phyloP scores from a whole-genome alignment of 768 basidiomycete species.

The Termitomyces sp. region DNA sequence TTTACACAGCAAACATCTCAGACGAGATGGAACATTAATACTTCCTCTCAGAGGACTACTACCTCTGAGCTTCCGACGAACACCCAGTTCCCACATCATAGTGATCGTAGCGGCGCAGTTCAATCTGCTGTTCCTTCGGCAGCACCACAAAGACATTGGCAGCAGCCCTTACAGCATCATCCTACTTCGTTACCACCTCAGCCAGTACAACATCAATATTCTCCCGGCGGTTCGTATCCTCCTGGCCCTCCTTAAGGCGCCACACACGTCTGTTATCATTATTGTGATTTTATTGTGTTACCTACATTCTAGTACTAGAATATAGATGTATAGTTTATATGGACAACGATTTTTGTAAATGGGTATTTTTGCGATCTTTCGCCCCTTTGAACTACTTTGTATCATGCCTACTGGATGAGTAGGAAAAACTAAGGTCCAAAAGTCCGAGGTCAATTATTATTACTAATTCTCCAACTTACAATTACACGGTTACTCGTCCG shows the following conservation, averaged over 20 bases:
- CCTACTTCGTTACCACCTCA: slow-evolving; percentile 13
- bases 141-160: slow-evolving; percentile 3
- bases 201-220: slow-evolving; percentile 23
- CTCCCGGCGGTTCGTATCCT: slow-evolving; percentile 23
- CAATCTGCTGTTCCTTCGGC: background rate
- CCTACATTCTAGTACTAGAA: slow-evolving; percentile 5
- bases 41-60: slow-evolving; percentile 14
- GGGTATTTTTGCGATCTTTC: background rate
- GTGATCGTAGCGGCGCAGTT: background rate
- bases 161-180: slow-evolving; percentile 14
- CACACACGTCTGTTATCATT: slow-evolving; percentile 6
- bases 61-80: background rate
- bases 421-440: too few relatives aligned
- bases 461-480: too few relatives aligned
- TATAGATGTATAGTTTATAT: slow-evolving; percentile 4
- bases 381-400: too few relatives aligned
- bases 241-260: slow-evolving; percentile 14
- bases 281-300: slow-evolving; percentile 9
- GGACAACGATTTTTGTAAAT: background rate
- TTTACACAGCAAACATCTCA: slow-evolving; percentile 10
- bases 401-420: too few relatives aligned
- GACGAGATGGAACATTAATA: slow-evolving; percentile 14
- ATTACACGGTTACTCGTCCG: too few relatives aligned
- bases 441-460: too few relatives aligned
- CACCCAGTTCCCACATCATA: background rate